These are phyloP conservation scores for Metschnikowia colocasiae DNA, from an alignment of 805 yeast species.

Conservation along the genomic window DNA sequence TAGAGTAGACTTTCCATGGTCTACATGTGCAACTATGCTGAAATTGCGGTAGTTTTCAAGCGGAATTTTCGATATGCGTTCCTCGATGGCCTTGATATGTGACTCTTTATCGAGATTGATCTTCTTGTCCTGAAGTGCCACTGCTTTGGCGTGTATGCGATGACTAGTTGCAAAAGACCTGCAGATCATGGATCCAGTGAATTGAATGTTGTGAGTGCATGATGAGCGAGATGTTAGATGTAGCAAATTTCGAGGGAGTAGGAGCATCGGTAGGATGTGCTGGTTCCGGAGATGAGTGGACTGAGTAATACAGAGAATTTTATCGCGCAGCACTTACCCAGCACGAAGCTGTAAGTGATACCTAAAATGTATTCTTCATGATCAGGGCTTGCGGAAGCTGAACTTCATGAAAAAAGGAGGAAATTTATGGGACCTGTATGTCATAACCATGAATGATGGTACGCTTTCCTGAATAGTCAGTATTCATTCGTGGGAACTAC, in stretches of 20 bases:
- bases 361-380: not conserved
- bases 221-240: not conserved
- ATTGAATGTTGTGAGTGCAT: not conserved
- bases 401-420: too few relatives aligned
- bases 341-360: not conserved
- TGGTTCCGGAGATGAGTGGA: not conserved
- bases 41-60: conserved; percentile 81
- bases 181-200: not conserved
- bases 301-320: conserved; percentile 1
- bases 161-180: not conserved
- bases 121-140: conserved; percentile 25
- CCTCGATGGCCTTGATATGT: conserved; percentile 37
- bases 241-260: not conserved
- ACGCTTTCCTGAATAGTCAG: not conserved
- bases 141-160: conserved; percentile 10
- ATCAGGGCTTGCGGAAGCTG: too few relatives aligned
- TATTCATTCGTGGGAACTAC: not conserved
- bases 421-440: too few relatives aligned
- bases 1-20: conserved; percentile 83
- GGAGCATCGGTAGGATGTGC: not conserved
- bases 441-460: not conserved
- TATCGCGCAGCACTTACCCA: conserved; percentile 2
- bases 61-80: conserved; percentile 74
- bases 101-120: conserved; percentile 31
- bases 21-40: conserved; percentile 95